Evolutionary conservation across 306 rosid genomes (phyloP).

Genomic region (Calophaca sinica): DNA sequence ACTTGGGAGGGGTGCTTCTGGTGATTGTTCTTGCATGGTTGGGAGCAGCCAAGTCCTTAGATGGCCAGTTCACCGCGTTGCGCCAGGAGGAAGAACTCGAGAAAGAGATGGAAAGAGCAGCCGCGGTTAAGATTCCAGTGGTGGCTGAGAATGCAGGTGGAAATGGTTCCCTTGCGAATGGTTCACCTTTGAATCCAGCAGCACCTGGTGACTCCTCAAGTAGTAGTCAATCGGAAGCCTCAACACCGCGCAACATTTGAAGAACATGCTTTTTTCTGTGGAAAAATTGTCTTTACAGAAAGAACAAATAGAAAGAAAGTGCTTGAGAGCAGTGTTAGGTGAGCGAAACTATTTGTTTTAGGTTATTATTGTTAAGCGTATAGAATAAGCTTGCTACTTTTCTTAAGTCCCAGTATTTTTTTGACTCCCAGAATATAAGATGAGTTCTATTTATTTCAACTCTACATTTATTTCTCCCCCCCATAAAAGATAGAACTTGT

Average conservation of each 20-base stretch:
- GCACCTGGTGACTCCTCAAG: constrained; percentile 55
- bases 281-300: constrained; percentile 29
- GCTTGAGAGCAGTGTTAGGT: constrained; percentile 50
- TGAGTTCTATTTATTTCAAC: constrained; percentile 41
- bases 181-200: too few relatives aligned
- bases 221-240: constrained; percentile 68
- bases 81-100: constrained; percentile 93
- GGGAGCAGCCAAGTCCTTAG: constrained; percentile 86
- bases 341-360: constrained; percentile 51
- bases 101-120: constrained; percentile 92
- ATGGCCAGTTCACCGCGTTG: constrained; percentile 78
- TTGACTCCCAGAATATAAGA: constrained; percentile 42
- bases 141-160: constrained; percentile 64
- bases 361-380: constrained; percentile 48
- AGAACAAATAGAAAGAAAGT: constrained; percentile 45
- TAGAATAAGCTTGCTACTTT: constrained; percentile 55
- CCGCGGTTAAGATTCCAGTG: constrained; percentile 82
- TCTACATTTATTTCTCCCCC: constrained; percentile 35
- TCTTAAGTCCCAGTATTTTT: constrained; percentile 43
- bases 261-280: constrained; percentile 39
- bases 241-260: constrained; percentile 58
- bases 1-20: constrained; percentile 88
- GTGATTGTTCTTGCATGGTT: constrained; percentile 90
- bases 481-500: constrained; percentile 30
- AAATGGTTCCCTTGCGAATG: constrained; percentile 58